phyloP scores from a whole-genome alignment of 2,329 filamentous ascomycete species.

The Cladosporium sp. region DNA sequence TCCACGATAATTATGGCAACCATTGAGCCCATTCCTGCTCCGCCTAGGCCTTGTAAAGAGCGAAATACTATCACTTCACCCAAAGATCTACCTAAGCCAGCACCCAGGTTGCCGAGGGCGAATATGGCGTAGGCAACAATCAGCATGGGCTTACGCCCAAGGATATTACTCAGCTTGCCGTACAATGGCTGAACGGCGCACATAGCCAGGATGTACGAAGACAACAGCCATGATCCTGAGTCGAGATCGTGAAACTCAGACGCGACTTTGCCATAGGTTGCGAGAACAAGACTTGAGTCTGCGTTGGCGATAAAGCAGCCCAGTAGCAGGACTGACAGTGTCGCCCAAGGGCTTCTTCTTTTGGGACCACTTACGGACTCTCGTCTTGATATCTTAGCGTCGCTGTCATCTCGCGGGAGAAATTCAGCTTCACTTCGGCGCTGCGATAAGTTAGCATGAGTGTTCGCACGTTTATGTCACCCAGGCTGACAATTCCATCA shows the following conservation, averaged over 20 bases:
- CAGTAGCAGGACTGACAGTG: conserved; percentile 38
- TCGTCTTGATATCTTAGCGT: conserved; percentile 22
- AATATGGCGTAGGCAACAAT: conserved; percentile 44
- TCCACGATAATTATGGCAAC: conserved; percentile 49
- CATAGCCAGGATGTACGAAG: conserved; percentile 46
- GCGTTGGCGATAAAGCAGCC: conserved; percentile 67
- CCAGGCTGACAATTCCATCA: neutral
- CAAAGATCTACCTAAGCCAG: conserved; percentile 46
- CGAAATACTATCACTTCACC: conserved; percentile 44
- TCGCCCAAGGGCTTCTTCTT: conserved; percentile 27
- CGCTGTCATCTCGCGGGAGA: conserved; percentile 28
- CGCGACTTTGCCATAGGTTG: conserved; percentile 60
- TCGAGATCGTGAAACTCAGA: conserved; percentile 47
- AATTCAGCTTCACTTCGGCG: conserved; percentile 23
- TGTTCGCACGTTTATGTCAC: neutral
- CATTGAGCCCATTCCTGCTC: conserved; percentile 46
- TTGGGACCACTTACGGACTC: conserved; percentile 20
- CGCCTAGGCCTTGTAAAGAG: conserved; percentile 48
- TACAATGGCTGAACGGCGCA: conserved; percentile 45
- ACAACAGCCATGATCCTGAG: conserved; percentile 47
- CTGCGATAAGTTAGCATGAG: conserved; percentile 15
- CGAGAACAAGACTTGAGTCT: conserved; percentile 65
- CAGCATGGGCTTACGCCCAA: conserved; percentile 45
- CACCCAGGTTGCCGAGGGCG: conserved; percentile 41
- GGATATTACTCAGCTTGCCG: conserved; percentile 49